phyloP scores from a whole-genome alignment of 2,329 filamentous ascomycete species.

The Exophiala viscosa region DNA sequence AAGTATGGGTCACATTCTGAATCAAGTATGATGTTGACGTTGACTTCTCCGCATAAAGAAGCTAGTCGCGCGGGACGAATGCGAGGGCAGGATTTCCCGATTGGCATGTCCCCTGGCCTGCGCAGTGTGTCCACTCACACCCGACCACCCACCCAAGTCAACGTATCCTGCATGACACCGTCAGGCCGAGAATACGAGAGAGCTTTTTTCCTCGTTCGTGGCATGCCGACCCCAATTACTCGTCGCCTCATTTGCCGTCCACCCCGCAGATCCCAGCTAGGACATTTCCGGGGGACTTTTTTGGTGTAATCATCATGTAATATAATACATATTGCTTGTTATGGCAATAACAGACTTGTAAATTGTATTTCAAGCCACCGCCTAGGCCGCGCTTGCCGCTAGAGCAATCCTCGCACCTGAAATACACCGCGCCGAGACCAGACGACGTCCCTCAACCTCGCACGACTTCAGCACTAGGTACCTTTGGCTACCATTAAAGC shows the following conservation, averaged over 20 bases:
- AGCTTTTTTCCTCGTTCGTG: not conserved
- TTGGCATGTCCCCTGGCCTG: not conserved
- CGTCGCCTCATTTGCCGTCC: not conserved
- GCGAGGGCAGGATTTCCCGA: not conserved
- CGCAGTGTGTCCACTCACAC: not conserved
- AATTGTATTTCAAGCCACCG: not conserved
- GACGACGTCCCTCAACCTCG: not conserved
- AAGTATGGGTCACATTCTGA: not conserved
- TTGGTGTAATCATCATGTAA: not conserved
- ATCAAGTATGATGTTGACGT: not conserved
- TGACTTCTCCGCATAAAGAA: not conserved
- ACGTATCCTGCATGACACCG: not conserved
- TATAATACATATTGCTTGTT: not conserved
- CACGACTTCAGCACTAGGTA: not conserved
- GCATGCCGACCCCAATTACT: not conserved
- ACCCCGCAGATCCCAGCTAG: not conserved
- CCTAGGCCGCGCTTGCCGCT: not conserved
- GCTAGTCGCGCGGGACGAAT: not conserved
- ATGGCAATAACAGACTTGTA: too few species aligned
- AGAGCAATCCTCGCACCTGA: not conserved
- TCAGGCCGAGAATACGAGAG: not conserved
- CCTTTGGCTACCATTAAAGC: not conserved
- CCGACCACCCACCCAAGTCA: not conserved
- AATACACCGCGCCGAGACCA: not conserved
- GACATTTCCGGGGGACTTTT: not conserved